Base-by-base conservation (phyloP, 2,329 filamentous ascomycete species). In the Botrytis squamosa region DNA sequence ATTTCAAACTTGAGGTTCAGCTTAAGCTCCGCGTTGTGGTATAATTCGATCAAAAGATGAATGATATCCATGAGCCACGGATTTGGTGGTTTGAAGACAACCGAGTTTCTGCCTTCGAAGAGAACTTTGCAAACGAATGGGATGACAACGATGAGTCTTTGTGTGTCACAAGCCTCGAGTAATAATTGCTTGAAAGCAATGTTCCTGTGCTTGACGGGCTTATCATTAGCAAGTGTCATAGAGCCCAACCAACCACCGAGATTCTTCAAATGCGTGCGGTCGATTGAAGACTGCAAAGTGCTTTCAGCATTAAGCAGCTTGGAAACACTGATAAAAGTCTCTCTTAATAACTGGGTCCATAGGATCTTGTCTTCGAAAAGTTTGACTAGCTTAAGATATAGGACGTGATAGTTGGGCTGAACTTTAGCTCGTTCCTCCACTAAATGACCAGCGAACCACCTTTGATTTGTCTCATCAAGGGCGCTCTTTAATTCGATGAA, bases 1-100 rank as follows among this genome's bases (percentile, higher is more conserved):
- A 99, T 98, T 82, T 99, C 96, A 79, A 99, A 99, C 80, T 98
- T 99, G 70, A 97, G 90, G 78, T 98, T 98, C 55, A 99, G 88
- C 82, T 98, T 98, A 73, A 99, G 85, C 78, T 98, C 95, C 22
- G 93, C 94, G 79, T 93, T 92, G 80, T 97, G 92, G 80, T 99
- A 99, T 6, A 99, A 87, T 80, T 99, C 97, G 79, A 97, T 93
- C 52, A 99, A 87, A 12, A 98, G 86, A 76, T 93, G 89, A 72
- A 99, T 90, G 71, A 99, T 96, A 79, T 99, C 96, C 93, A 98
- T 97, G 63, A 98, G 83, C 96, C 96, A 99, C 1, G 96, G 96
- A 79, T 99, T 99, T 1, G 96, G 96, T 18, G 95, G 95, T 73
- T 91, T 92, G 84, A 99, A 99, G 16, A 98, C 91, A 20, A 91